Evolutionary conservation across 1,139 yeast genomes (phyloP).

Genomic region (Pichia norvegensis): DNA sequence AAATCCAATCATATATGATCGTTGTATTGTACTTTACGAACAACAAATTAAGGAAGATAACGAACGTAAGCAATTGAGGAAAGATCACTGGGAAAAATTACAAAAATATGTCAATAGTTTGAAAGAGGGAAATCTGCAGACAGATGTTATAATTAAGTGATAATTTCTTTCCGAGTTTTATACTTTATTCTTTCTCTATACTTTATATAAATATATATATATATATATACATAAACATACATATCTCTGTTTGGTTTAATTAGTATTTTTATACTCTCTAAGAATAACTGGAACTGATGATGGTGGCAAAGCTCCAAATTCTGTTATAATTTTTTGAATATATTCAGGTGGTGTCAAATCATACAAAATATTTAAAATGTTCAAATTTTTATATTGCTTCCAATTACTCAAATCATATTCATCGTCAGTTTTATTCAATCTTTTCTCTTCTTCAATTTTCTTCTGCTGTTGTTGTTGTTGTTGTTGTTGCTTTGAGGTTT

Average conservation of each 20-base stretch:
- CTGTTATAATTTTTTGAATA: slow-evolving; percentile 91
- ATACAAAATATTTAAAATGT: slow-evolving; percentile 77
- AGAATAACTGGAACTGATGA: slow-evolving; percentile 94
- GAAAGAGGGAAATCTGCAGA: slow-evolving; percentile 25
- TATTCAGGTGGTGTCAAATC: slow-evolving; percentile 93
- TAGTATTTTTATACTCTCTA: slow-evolving; percentile 72
- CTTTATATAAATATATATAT: background rate
- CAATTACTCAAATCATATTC: slow-evolving; percentile 50
- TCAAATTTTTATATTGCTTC: slow-evolving; percentile 56
- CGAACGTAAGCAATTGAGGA: slow-evolving; percentile 52
- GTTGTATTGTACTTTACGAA: slow-evolving; percentile 80
- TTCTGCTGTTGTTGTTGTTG: slow-evolving; percentile 14
- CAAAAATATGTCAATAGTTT: slow-evolving; percentile 50
- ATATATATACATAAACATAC: background rate
- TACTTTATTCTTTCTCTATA: background rate
- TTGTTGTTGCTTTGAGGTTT: slow-evolving; percentile 19
- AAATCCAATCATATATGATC: slow-evolving; percentile 84
- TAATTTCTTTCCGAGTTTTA: background rate
- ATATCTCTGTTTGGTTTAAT: slow-evolving; percentile 11
- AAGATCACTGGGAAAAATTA: slow-evolving; percentile 68
- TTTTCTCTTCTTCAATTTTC: slow-evolving; percentile 15
- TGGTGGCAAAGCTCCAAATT: slow-evolving; percentile 92
- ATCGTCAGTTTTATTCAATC: slow-evolving; percentile 17
- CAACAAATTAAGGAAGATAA: slow-evolving; percentile 63
- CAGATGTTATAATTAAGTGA: slow-evolving; percentile 25